Base-by-base conservation (phyloP, 2,329 filamentous ascomycete species). In the Colletotrichum lentis region DNA sequence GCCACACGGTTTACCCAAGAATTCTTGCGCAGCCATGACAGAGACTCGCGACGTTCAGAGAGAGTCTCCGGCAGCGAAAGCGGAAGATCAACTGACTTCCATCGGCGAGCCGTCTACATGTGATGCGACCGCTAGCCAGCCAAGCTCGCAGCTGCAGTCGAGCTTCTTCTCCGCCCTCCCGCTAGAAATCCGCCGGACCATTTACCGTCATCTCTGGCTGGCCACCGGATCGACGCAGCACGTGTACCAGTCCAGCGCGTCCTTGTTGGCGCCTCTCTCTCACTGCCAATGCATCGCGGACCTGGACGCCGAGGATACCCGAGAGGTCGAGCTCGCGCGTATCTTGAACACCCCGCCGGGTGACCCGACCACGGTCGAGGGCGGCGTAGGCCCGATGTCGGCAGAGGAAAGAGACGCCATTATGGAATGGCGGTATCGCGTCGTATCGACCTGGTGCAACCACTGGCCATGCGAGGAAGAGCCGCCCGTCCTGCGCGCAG, bases 381-480 rank as follows among this genome's bases (percentile, higher is more conserved):
- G 37, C 7, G 52, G 22, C 11, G n/a, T 49, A 7, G 46, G 31
- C 3, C 41, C 35, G 11, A 53, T 24, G 1, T 56, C 53, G 20
- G n/a, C 35, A 14, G 41, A 46, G 3, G 62, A 68, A 18, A 56
- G 43, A 14, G 62, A 65, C 7, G 49, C 64, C 27, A 65, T 68
- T 3, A 60, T 52, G 8, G 50, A 60, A 11, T 68, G 65, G 65
- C 62, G 62, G 8, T 50, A 56, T 22, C 65, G 65, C 20, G 31
- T 49, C 6, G 49, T 46, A 5, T 68, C 65, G 5, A 12, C 18
- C 1, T 68, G 65, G 65, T 68, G 62, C 37, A 47, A 61, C 10
- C 65, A 68, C 55, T 68, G 65, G 65, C 44, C 24, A 27, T 68
- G 65, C 5, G 65, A 68, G 27, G 65, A 68, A 18, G 62, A 65